A percentile compares a stretch with the other conserved stretches of the same genome.
Conservation (phyloP, 164 flowering plant species). For the Aristolochia contorta region DNA sequence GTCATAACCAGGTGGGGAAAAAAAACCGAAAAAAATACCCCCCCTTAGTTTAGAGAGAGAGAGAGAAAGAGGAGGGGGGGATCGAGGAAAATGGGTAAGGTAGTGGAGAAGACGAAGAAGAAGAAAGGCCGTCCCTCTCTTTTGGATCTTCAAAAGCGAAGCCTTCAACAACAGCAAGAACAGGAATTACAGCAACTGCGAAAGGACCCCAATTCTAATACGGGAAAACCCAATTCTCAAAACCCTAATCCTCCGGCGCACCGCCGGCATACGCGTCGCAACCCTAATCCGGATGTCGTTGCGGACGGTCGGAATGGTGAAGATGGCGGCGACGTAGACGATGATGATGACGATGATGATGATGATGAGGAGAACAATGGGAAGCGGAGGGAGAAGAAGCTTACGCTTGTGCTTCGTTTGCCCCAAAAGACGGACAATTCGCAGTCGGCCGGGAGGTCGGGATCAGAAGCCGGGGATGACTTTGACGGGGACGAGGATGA, state of each 20-base stretch:
- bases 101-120: conserved; percentile 41
- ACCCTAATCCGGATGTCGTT: conserved; percentile 28
- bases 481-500: conserved; percentile 28
- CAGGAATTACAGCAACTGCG: conserved; percentile 13
- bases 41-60: conserved; percentile 1
- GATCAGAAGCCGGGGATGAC: conserved; percentile 16
- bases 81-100: conserved; percentile 8
- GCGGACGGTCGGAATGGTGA: conserved; percentile 7
- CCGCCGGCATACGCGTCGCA: conserved; percentile 18
- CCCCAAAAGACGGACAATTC: conserved; percentile 15
- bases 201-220: conserved; percentile 12
- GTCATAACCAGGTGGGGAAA: neutral
- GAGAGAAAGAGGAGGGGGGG: conserved; percentile 5
- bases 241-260: conserved; percentile 15
- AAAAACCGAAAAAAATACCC: neutral
- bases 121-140: conserved; percentile 88
- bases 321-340: conserved; percentile 11
- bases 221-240: conserved; percentile 13
- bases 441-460: neutral
- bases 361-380: conserved; percentile 21
- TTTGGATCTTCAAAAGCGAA: conserved; percentile 54
- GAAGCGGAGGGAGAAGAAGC: conserved; percentile 41
- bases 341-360: conserved; percentile 19
- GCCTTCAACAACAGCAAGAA: conserved; percentile 24
- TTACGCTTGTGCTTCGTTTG: conserved; percentile 36